These are phyloP conservation scores for Penicillium fuscoglaucum DNA, from an alignment of 2,329 filamentous ascomycete genomes.

Conservation along the genomic window DNA sequence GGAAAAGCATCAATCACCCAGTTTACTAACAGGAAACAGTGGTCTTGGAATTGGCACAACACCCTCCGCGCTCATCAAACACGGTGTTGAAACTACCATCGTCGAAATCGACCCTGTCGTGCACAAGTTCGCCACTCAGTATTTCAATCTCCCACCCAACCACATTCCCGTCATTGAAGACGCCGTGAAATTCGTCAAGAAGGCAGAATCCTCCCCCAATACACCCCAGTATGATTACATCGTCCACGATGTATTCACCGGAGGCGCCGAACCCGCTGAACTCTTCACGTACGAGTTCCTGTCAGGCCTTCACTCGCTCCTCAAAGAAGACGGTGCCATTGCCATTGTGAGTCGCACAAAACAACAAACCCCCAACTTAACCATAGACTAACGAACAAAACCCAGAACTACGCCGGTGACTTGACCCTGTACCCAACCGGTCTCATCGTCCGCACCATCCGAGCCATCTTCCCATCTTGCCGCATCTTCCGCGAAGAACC, in stretches of 20 bases:
- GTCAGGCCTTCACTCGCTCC: conserved; percentile 64
- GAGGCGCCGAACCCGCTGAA: conserved; percentile 83
- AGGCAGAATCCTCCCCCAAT: conserved; percentile 42
- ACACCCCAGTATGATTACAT: conserved; percentile 75
- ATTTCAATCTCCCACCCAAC: conserved; percentile 76
- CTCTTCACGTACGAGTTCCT: conserved; percentile 90
- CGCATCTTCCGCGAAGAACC: conserved; percentile 81
- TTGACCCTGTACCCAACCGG: conserved; percentile 72
- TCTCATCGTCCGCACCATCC: conserved; percentile 80
- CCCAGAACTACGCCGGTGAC: conserved; percentile 90
- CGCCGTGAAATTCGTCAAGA: conserved; percentile 68
- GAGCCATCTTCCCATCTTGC: conserved; percentile 80
- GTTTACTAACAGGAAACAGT: conserved; percentile 44
- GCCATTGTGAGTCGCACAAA: conserved; percentile 68
- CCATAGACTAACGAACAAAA: conserved; percentile 16
- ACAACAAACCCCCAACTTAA: neutral
- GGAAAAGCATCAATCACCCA: neutral
- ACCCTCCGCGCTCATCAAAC: conserved; percentile 78
- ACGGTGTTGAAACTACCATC: conserved; percentile 89
- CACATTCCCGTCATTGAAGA: conserved; percentile 80
- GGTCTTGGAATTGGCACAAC: conserved; percentile 92
- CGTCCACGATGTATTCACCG: conserved; percentile 96
- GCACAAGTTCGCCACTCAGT: conserved; percentile 75
- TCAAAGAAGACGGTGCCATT: conserved; percentile 77
- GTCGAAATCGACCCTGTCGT: conserved; percentile 93